Conservation (phyloP, 2,329 filamentous ascomycete species). For the Calonectria leucothoes region DNA sequence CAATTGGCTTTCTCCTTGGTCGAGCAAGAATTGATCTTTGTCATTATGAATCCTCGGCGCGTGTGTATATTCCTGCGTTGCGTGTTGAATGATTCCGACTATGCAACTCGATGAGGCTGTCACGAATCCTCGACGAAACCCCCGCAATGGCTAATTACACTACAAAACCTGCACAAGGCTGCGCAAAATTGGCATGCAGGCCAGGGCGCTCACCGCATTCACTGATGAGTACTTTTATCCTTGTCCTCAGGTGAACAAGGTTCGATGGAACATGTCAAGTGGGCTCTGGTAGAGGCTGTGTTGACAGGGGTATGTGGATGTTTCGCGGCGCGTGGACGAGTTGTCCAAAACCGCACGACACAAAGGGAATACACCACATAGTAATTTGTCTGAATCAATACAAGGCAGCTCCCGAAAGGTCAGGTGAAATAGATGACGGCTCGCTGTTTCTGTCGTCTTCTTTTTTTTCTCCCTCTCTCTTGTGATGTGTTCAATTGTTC, state of each 20-base stretch:
- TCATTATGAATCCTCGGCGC: no score
- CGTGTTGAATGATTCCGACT: neutral
- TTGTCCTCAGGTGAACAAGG: neutral
- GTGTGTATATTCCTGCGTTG: neutral
- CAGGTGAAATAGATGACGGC: no score
- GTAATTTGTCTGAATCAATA: no score
- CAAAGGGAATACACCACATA: neutral
- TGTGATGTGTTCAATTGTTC: no score
- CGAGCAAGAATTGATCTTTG: neutral
- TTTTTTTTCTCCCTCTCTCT: no score
- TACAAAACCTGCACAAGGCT: neutral
- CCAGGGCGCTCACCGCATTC: neutral
- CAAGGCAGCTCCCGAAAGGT: no score
- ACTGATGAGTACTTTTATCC: neutral
- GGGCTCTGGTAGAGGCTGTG: neutral
- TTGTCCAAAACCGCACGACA: neutral
- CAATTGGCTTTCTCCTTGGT: neutral
- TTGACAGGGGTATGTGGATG: neutral
- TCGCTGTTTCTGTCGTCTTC: no score
- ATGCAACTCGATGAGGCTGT: neutral
- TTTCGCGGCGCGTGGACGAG: neutral
- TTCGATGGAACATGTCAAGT: neutral
- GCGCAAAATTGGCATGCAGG: neutral
- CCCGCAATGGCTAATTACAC: neutral
- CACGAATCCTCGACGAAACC: neutral